phyloP scores from a whole-genome alignment of 192 early-diverging fungal species.

The Umbelopsis isabellina region DNA sequence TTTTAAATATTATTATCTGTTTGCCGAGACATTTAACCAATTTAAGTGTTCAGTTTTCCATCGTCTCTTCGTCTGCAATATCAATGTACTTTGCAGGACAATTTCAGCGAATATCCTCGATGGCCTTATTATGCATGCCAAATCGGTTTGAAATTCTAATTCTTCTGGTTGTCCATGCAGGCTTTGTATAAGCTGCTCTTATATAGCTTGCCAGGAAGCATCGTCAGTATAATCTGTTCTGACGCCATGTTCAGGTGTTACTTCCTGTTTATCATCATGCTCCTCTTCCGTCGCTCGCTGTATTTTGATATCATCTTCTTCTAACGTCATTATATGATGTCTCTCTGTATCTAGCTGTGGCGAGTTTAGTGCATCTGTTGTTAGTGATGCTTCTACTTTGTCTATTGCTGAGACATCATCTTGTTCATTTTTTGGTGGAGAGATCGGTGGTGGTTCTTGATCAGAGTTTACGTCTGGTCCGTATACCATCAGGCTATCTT shows the following conservation, averaged over 20 bases:
- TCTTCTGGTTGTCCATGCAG: not conserved
- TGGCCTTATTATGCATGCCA: not conserved
- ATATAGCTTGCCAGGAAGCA: not conserved
- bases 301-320: no score
- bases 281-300: no score
- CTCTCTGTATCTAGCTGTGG: no score
- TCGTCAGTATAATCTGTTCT: conserved; percentile 9
- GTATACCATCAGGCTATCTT: not conserved
- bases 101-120: not conserved
- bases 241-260: not conserved
- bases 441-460: not conserved
- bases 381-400: no score
- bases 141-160: not conserved
- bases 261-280: not conserved
- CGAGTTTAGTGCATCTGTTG: no score
- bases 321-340: no score
- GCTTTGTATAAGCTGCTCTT: not conserved
- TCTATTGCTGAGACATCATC: not conserved
- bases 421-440: not conserved
- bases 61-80: not conserved
- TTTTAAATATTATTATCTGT: not conserved
- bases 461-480: not conserved
- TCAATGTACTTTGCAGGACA: not conserved
- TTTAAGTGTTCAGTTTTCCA: not conserved
- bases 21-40: not conserved